Evolutionary conservation across 2,329 filamentous ascomycete species (phyloP).

Genomic region (Fusarium sp.): DNA sequence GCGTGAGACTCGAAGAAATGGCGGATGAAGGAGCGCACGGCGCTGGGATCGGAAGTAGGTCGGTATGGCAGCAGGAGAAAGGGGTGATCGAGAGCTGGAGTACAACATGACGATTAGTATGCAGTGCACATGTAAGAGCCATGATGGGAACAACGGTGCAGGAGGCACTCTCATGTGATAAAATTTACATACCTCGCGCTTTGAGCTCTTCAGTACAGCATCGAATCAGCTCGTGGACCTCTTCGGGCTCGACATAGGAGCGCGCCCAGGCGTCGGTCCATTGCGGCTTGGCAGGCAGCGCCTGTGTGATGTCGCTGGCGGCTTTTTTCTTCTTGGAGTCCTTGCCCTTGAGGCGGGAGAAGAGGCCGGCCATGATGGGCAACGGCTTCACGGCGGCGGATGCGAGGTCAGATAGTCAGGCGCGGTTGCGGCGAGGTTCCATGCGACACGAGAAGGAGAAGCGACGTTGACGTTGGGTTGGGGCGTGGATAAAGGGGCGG

Average conservation of each 20-base stretch:
- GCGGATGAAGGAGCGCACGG: constrained; percentile 91
- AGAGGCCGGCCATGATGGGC: constrained; percentile 70
- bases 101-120: constrained; percentile 41
- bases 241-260: constrained; percentile 86
- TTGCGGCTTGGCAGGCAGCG: constrained; percentile 77
- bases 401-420: constrained; percentile 25
- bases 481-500: constrained; percentile 38
- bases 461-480: constrained; percentile 30
- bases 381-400: constrained; percentile 20
- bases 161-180: constrained; percentile 11
- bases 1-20: constrained; percentile 87
- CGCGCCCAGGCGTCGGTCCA: constrained; percentile 93
- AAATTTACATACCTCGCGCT: constrained; percentile 80
- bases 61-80: constrained; percentile 96
- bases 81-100: constrained; percentile 85
- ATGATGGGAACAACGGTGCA: not conserved
- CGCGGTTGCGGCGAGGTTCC: constrained; percentile 16
- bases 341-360: constrained; percentile 81
- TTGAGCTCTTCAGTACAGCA: constrained; percentile 94
- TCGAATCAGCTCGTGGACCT: constrained; percentile 89
- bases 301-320: constrained; percentile 64
- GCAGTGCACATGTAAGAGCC: constrained; percentile 6
- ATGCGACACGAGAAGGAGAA: constrained; percentile 32
- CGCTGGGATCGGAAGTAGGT: constrained; percentile 91
- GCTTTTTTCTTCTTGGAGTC: constrained; percentile 82